Conservation (phyloP, 2,329 filamentous ascomycete genomes). For the Colletotrichum viniferum region DNA sequence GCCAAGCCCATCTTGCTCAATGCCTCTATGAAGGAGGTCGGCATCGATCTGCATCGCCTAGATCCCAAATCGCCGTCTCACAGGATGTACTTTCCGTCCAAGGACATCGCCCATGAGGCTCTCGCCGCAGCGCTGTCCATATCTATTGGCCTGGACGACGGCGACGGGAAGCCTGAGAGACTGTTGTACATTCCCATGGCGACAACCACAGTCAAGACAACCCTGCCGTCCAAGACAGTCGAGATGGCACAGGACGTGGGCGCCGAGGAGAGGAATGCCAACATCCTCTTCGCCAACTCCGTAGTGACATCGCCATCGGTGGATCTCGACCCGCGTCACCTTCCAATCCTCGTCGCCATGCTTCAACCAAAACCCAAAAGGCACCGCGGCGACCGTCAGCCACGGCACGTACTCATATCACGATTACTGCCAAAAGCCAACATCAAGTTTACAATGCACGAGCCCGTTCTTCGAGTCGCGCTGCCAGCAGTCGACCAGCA, state of each 20-base stretch:
- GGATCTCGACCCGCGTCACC: slow-evolving; percentile 88
- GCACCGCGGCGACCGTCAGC: slow-evolving; percentile 30
- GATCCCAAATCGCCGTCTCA: slow-evolving; percentile 93
- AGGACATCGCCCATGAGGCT: slow-evolving; percentile 94
- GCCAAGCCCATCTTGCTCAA: slow-evolving; percentile 81
- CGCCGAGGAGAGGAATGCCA: slow-evolving; percentile 87
- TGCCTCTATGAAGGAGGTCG: slow-evolving; percentile 94
- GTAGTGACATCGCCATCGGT: slow-evolving; percentile 95
- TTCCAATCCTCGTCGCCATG: slow-evolving; percentile 83
- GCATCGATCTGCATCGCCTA: slow-evolving; percentile 87
- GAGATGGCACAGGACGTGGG: slow-evolving; percentile 76
- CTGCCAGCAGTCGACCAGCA: slow-evolving; percentile 76
- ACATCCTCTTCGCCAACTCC: slow-evolving; percentile 94
- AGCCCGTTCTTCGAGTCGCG: slow-evolving; percentile 90
- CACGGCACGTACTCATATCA: slow-evolving; percentile 74
- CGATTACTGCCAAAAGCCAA: slow-evolving; percentile 91
- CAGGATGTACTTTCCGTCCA: slow-evolving; percentile 95
- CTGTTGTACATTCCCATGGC: slow-evolving; percentile 96
- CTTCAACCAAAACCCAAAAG: slow-evolving; percentile 58
- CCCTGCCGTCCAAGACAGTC: slow-evolving; percentile 91
- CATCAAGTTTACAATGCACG: slow-evolving; percentile 95
- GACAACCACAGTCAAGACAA: slow-evolving; percentile 93
- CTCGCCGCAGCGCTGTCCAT: slow-evolving; percentile 91
- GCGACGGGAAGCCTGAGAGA: slow-evolving; percentile 82
- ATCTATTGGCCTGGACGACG: slow-evolving; percentile 88